These are phyloP conservation scores for Pseudocercospora macadamiae DNA, from an alignment of 2,329 filamentous ascomycete species.

Conservation along the genomic window DNA sequence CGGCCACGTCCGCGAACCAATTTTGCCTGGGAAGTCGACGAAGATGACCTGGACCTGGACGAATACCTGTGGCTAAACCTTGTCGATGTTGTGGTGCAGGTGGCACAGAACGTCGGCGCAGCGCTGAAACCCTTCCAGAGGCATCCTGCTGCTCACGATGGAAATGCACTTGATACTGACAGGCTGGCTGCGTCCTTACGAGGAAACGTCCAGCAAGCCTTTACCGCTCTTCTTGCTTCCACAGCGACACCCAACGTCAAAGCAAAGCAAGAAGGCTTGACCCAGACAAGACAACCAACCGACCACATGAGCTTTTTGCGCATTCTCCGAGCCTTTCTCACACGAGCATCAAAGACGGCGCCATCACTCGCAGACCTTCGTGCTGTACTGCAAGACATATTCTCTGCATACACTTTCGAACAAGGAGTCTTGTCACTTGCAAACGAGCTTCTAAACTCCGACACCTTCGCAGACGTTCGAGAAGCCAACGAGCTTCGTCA, in stretches of 20 bases:
- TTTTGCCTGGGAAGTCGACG: slow-evolving; percentile 51
- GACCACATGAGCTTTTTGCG: slow-evolving; percentile 76
- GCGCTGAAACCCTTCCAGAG: slow-evolving; percentile 33
- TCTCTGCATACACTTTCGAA: slow-evolving; percentile 94
- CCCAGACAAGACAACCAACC: slow-evolving; percentile 23
- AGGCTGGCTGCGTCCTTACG: slow-evolving; percentile 71
- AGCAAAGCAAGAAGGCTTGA: slow-evolving; percentile 4
- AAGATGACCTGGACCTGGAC: slow-evolving; percentile 61
- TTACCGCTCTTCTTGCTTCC: slow-evolving; percentile 80
- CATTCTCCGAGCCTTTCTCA: slow-evolving; percentile 85
- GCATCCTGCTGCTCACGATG: slow-evolving; percentile 33
- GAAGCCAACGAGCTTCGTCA: slow-evolving; percentile 75
- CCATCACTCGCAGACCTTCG: slow-evolving; percentile 87
- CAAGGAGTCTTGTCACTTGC: slow-evolving; percentile 81
- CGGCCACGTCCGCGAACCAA: slow-evolving; percentile 39
- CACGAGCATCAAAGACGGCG: slow-evolving; percentile 76
- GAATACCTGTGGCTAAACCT: slow-evolving; percentile 69
- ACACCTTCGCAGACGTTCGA: slow-evolving; percentile 81
- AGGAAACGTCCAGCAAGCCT: slow-evolving; percentile 82
- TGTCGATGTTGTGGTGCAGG: slow-evolving; percentile 63
- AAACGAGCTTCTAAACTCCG: slow-evolving; percentile 83
- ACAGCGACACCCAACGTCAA: slow-evolving; percentile 59
- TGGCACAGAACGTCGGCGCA: slow-evolving; percentile 48
- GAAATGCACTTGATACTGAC: slow-evolving; percentile 54
- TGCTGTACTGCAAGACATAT: slow-evolving; percentile 82